These are phyloP conservation scores for Podaxis sp. DNA, from an alignment of 768 basidiomycete species.

Conservation along the genomic window DNA sequence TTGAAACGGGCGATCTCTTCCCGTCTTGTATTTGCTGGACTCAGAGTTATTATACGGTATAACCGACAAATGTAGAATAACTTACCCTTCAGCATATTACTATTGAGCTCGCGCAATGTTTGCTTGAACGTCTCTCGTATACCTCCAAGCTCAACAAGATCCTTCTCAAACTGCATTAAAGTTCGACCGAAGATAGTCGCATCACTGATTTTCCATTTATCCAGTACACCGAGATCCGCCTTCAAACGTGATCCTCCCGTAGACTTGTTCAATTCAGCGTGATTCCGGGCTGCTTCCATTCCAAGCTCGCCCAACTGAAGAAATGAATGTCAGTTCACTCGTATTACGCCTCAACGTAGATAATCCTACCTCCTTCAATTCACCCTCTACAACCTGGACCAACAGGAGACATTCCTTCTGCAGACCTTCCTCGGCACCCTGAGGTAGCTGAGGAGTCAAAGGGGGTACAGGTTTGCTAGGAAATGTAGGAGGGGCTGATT, in stretches of 20 bases:
- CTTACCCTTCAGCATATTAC: conserved; percentile 36
- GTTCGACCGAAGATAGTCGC: conserved; percentile 49
- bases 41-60: neutral
- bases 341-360: conserved; percentile 2
- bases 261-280: conserved; percentile 35
- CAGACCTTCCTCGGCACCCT: conserved; percentile 55
- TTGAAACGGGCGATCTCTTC: conserved; percentile 84
- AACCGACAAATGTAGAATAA: conserved; percentile 1
- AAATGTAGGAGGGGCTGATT: neutral
- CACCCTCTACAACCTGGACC: conserved; percentile 43
- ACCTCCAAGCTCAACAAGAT: conserved; percentile 50
- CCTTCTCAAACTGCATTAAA: conserved; percentile 48
- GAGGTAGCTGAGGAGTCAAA: conserved; percentile 20
- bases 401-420: conserved; percentile 62
- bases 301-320: conserved; percentile 46
- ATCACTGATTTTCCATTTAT: conserved; percentile 58
- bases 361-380: conserved; percentile 58
- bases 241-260: conserved; percentile 38
- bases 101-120: conserved; percentile 56
- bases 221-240: conserved; percentile 44
- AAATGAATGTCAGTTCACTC: conserved; percentile 5
- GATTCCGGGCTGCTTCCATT: conserved; percentile 34
- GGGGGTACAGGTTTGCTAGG: conserved; percentile 11
- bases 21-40: conserved; percentile 70
- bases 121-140: conserved; percentile 40